These are phyloP conservation scores for Acanthamoeba castellanii DNA, from an alignment of 208 protist species.

Conservation along the genomic window DNA sequence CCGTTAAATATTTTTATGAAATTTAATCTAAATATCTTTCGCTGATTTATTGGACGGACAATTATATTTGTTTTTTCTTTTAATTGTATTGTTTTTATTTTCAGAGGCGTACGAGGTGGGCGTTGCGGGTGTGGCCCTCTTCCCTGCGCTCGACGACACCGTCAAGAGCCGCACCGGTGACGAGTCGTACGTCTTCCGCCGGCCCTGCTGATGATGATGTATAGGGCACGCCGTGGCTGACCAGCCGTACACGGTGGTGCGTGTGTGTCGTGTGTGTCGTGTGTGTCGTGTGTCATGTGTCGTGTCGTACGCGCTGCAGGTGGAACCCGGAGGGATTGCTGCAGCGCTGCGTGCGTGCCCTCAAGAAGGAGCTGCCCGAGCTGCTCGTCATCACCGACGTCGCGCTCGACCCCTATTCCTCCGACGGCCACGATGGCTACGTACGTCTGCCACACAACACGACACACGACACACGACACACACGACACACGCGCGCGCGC, in stretches of 20 bases:
- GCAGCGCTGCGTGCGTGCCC: slow-evolving; percentile 71
- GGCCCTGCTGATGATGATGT: slow-evolving; percentile 40
- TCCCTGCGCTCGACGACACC: slow-evolving; percentile 55
- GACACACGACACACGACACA: background rate
- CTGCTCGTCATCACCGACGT: slow-evolving; percentile 82
- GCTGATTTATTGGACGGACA: too few species aligned
- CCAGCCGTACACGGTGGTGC: background rate
- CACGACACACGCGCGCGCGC: background rate
- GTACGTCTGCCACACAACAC: background rate
- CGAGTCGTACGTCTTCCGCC: slow-evolving; percentile 59
- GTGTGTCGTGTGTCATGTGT: background rate
- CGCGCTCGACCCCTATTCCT: slow-evolving; percentile 82
- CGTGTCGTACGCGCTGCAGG: background rate
- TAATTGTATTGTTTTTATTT: background rate
- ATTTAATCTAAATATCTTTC: background rate
- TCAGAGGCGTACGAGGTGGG: slow-evolving; percentile 69
- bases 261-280: too few species aligned
- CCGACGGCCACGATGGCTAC: slow-evolving; percentile 82
- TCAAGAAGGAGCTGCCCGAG: slow-evolving; percentile 80
- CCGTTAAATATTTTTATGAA: too few species aligned
- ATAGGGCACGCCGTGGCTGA: background rate
- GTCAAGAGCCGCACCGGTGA: slow-evolving; percentile 49
- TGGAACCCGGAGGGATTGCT: slow-evolving; percentile 79
- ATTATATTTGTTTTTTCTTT: background rate
- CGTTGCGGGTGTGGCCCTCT: slow-evolving; percentile 69